phyloP scores from a whole-genome alignment of 306 rosid genomes.

The apple (Malus domestica) region ASM211411v1 NC_041799.1:3936001-3936500 shows the following conservation, averaged over 20 bases:
- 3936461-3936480: neutral
- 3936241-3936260: neutral
- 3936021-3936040: slow-evolving; percentile 28
- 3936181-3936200: slow-evolving; percentile 2
- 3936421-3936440: too few species aligned
- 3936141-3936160: neutral
- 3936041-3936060: slow-evolving; percentile 3
- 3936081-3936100: neutral
- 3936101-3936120: neutral
- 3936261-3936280: neutral
- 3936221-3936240: neutral
- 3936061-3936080: neutral
- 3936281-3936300: neutral
- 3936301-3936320: neutral
- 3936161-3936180: neutral
- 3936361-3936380: too few species aligned
- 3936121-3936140: neutral
- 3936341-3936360: too few species aligned
- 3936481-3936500: neutral
- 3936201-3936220: neutral
- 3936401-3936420: fast-evolving
- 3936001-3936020: slow-evolving; percentile 1
- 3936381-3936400: too few species aligned
- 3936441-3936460: fast-evolving
- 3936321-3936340: too few species aligned